Base-by-base conservation (phyloP, 2,329 filamentous ascomycete species). In the Monosporascus sp. region DNA sequence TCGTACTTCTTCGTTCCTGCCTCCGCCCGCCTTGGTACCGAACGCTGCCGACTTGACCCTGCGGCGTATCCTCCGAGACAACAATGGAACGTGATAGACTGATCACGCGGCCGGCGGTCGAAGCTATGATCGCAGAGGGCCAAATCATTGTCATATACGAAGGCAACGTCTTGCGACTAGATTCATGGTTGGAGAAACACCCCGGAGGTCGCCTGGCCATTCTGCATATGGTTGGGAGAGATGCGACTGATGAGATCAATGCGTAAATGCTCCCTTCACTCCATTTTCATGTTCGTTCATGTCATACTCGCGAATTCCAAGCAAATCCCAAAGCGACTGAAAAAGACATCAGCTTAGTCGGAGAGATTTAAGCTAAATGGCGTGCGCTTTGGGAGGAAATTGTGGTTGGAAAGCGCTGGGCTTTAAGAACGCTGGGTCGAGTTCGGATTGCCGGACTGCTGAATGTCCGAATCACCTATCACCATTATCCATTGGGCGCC, bases 161-260 rank as follows among this genome's bases (percentile, higher is more conserved):
- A 46, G 81, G 79, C 45, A 61, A 71, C 49, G 76, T 81, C 17
- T 69, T 85, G 58, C 72, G 74, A 52, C 75, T 85, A 38, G 79
- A 83, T 60, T 68, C 71, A 44, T 86, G 82, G 83, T 73, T 84
- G 58, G 65, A 76, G 51, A 75, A 70, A 52, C 83, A 85, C 60
- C 83, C 83, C 0, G 83, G 83, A 20, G 83, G 83, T 34, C 69
- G 72, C 15, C 68, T 85, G 25, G 79, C 81, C 20, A 82, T 85
- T 55, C 63, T 80, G 57, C 82, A 85, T 68, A 84, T 83, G 79
- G 77, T 83, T 4, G 80, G 80, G 51, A 74, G 73, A 65, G 80
- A 83, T 67, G 79, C 80, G 24, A 81, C 79, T 20, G 78, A 82
- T 61, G 80, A 83, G 62, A 82, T 83, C 60, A 77, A 77, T 57